Conservation (phyloP, 2,329 filamentous ascomycete genomes). For the Zasmidium cellare region DNA sequence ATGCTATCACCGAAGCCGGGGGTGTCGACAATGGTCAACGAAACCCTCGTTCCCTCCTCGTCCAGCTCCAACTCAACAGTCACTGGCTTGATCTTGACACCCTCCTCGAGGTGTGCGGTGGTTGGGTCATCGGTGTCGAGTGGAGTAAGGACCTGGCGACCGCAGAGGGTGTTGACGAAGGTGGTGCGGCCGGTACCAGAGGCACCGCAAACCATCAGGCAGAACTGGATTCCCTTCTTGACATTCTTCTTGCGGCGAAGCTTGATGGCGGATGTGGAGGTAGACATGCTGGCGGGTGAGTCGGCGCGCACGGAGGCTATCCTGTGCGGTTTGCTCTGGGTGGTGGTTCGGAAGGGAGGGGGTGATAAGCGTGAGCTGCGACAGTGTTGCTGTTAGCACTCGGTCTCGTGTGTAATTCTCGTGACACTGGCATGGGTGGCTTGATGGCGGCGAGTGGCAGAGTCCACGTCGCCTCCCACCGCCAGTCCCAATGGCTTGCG, state of each 20-base stretch:
- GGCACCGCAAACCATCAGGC: constrained; percentile 98
- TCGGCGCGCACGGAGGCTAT: constrained; percentile 24
- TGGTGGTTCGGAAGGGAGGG: background rate
- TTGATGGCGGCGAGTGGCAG: background rate
- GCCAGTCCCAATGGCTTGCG: constrained; percentile 3
- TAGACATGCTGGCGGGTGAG: constrained; percentile 32
- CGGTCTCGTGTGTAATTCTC: background rate
- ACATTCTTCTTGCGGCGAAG: constrained; percentile 99
- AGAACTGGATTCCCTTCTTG: constrained; percentile 99
- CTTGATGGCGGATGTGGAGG: constrained; percentile 62
- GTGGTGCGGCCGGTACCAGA: constrained; percentile 98
- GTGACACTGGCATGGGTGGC: background rate
- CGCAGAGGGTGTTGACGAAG: constrained; percentile 99
- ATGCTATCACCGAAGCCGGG: constrained; percentile 98
- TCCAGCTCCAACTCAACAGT: constrained; percentile 96
- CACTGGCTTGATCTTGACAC: constrained; percentile 97
- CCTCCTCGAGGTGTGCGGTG: constrained; percentile 89
- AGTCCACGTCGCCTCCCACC: background rate
- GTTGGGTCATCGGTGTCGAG: constrained; percentile 91
- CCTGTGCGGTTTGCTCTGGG: constrained; percentile 18
- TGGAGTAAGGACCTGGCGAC: constrained; percentile 84
- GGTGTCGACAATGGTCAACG: constrained; percentile 96
- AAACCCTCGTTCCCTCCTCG: constrained; percentile 97
- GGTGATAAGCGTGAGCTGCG: background rate
- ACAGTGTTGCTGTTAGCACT: background rate